phyloP scores from a whole-genome alignment of 805 yeast species.

The Grigorovia yakushimaensis region DNA sequence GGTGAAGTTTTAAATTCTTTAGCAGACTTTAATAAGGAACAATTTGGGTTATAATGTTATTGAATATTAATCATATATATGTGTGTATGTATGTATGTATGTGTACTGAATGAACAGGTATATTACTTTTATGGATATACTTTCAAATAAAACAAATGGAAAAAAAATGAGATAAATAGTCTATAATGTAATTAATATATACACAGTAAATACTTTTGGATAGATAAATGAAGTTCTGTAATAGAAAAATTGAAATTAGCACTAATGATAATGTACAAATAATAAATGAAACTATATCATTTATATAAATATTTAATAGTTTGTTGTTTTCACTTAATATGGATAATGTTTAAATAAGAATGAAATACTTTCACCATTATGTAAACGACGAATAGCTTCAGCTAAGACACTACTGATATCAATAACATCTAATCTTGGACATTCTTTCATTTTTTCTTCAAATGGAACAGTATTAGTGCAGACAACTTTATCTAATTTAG shows the following conservation, averaged over 20 bases:
- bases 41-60: slow-evolving; percentile 39
- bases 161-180: too few relatives aligned
- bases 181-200: too few relatives aligned
- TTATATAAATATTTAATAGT: neutral
- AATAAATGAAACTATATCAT: neutral
- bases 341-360: slow-evolving; percentile 47
- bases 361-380: slow-evolving; percentile 79
- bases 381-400: slow-evolving; percentile 75
- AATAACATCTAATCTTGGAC: slow-evolving; percentile 50
- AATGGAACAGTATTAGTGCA: slow-evolving; percentile 79
- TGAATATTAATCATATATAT: too few relatives aligned
- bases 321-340: slow-evolving; percentile 6
- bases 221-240: too few relatives aligned
- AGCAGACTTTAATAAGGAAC: slow-evolving; percentile 40
- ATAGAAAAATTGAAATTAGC: too few relatives aligned
- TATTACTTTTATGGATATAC: too few relatives aligned
- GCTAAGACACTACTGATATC: slow-evolving; percentile 70
- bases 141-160: too few relatives aligned
- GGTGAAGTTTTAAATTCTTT: slow-evolving; percentile 51
- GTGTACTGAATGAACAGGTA: too few relatives aligned
- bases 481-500: slow-evolving; percentile 57
- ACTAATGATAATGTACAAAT: neutral
- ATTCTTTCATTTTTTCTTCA: slow-evolving; percentile 46
- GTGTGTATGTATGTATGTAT: too few relatives aligned
- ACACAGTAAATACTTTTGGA: too few relatives aligned